Conservation (phyloP, 768 basidiomycete genomes). For the Strobilomyces echinocephalus region DNA sequence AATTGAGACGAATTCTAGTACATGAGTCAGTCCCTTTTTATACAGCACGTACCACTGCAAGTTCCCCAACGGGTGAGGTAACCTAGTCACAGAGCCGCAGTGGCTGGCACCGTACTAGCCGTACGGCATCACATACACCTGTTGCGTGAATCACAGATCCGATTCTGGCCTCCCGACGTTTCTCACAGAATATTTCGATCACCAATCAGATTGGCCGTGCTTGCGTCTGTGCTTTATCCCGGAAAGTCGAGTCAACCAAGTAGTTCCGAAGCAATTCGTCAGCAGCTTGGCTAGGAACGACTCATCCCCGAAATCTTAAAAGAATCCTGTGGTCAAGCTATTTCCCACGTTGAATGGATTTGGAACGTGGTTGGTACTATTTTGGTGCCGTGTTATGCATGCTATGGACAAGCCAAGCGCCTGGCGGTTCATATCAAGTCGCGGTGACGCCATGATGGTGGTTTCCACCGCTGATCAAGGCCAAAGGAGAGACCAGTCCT, state of each 20-base stretch:
- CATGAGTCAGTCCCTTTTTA: conserved; percentile 21
- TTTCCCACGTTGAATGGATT: conserved; percentile 7
- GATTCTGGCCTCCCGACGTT: conserved; percentile 11
- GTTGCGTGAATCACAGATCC: conserved; percentile 24
- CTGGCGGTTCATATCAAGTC: conserved; percentile 1
- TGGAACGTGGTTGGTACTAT: conserved; percentile 9
- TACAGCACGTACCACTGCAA: conserved; percentile 31
- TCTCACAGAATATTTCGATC: conserved; percentile 22
- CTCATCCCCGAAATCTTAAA: conserved; percentile 3
- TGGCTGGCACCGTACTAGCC: conserved; percentile 27
- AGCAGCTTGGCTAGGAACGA: conserved; percentile 24
- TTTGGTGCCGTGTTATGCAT: conserved; percentile 8
- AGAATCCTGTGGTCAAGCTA: conserved; percentile 14
- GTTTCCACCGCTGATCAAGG: conserved; percentile 22
- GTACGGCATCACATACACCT: conserved; percentile 27
- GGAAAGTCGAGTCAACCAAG: conserved; percentile 13
- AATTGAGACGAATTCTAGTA: conserved; percentile 5
- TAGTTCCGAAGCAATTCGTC: conserved; percentile 13
- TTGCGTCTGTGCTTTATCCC: conserved; percentile 16
- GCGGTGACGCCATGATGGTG: conserved; percentile 2
- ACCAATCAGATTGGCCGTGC: conserved; percentile 22
- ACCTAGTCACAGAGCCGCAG: conserved; percentile 31
- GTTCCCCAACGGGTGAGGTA: conserved; percentile 24
- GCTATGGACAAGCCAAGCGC: conserved; percentile 6
- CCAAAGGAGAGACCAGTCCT: conserved; percentile 12